Evolutionary conservation across 768 basidiomycete species (phyloP).

Genomic region (Trametes punicea): DNA sequence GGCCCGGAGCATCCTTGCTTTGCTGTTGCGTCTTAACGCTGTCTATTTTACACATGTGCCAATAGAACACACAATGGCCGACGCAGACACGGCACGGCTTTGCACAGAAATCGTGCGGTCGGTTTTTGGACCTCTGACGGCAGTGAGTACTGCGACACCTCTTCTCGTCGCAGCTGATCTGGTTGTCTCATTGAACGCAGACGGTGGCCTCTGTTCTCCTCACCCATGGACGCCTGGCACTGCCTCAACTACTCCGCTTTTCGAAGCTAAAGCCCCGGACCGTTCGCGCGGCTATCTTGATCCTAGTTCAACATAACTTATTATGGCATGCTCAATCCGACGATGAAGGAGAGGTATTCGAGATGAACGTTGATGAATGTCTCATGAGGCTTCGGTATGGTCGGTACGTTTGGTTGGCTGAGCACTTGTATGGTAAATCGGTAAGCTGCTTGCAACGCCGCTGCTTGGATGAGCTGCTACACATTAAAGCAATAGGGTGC

Average conservation of each 20-base stretch:
- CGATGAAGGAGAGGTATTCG: slow-evolving; percentile 72
- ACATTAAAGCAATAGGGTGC: slow-evolving; percentile 52
- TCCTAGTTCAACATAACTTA: slow-evolving; percentile 88
- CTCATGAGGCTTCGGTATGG: slow-evolving; percentile 81
- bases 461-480: background rate
- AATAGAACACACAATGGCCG: slow-evolving; percentile 48
- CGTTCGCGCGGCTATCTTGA: slow-evolving; percentile 66
- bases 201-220: slow-evolving; percentile 70
- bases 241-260: slow-evolving; percentile 65
- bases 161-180: background rate
- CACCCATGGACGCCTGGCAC: slow-evolving; percentile 77
- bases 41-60: background rate
- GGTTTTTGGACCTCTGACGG: slow-evolving; percentile 63
- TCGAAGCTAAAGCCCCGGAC: slow-evolving; percentile 65
- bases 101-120: slow-evolving; percentile 60
- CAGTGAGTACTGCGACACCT: slow-evolving; percentile 44
- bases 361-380: slow-evolving; percentile 83
- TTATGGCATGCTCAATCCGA: slow-evolving; percentile 79
- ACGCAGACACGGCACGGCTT: slow-evolving; percentile 56
- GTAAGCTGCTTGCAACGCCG: slow-evolving; percentile 41
- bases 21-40: too few species aligned
- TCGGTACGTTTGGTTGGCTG: slow-evolving; percentile 71
- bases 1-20: background rate
- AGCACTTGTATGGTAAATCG: slow-evolving; percentile 62
- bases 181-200: slow-evolving; percentile 36